phyloP scores from a whole-genome alignment of 331 rosid genomes.

The Arachis monticola region DNA sequence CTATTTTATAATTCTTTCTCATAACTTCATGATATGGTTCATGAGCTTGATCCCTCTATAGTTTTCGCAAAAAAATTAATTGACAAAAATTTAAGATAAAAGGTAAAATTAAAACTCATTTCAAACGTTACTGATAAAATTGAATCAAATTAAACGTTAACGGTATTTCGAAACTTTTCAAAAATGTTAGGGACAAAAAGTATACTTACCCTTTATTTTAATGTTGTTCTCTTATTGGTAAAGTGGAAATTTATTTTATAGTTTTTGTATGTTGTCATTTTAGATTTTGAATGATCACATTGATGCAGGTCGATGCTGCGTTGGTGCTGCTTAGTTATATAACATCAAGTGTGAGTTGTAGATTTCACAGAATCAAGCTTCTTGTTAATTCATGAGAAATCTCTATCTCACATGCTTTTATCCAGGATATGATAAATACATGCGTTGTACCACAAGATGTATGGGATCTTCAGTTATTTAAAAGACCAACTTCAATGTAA shows the following conservation, averaged over 20 bases:
- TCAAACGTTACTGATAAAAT: no score
- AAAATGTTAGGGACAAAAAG: no score
- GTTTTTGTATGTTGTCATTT: constrained; percentile 26
- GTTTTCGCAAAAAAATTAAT: no score
- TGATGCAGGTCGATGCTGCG: constrained; percentile 87
- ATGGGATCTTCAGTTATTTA: constrained; percentile 90
- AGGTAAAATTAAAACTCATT: no score
- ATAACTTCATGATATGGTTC: no score
- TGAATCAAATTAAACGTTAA: no score
- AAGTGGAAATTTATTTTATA: constrained; percentile 1
- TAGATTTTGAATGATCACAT: constrained; percentile 40
- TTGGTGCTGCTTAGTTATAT: constrained; percentile 80
- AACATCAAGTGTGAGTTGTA: constrained; percentile 71
- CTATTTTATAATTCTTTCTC: no score
- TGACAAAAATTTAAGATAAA: no score
- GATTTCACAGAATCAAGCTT: constrained; percentile 17
- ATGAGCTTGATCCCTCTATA: no score
- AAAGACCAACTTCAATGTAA: constrained; percentile 73
- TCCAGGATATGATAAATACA: constrained; percentile 67
- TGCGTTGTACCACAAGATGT: constrained; percentile 82
- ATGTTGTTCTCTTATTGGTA: not conserved
- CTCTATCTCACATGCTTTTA: constrained; percentile 45
- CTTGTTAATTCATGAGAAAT: constrained; percentile 13
- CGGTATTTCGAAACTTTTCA: no score
- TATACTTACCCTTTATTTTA: not conserved